Evolutionary conservation across 2,329 filamentous ascomycete genomes (phyloP).

Genomic region (Remersonia thermophila): DNA sequence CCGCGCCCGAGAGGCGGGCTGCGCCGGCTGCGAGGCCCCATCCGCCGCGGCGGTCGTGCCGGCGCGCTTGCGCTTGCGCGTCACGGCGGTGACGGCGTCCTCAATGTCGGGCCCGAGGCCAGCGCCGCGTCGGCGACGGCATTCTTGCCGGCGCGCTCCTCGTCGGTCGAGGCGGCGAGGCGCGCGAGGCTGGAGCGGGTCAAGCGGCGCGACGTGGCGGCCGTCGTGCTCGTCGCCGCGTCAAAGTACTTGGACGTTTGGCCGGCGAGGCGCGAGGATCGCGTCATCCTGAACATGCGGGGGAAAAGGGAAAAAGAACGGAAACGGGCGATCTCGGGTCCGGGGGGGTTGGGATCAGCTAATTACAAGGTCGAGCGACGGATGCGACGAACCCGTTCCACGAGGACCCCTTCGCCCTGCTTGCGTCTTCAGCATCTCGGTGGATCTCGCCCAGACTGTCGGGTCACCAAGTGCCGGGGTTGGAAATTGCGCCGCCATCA

Average conservation of each 20-base stretch:
- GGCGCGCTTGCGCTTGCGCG: slow-evolving; percentile 22
- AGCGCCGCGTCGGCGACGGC: slow-evolving; percentile 3
- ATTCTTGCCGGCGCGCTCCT: slow-evolving; percentile 4
- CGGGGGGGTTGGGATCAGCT: too few relatives aligned
- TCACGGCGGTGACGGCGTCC: slow-evolving; percentile 20
- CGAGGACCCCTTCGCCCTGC: too few relatives aligned
- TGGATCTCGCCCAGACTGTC: slow-evolving; percentile 3
- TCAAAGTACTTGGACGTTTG: slow-evolving; percentile 47
- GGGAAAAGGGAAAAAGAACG: neutral
- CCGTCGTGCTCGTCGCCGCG: slow-evolving; percentile 24
- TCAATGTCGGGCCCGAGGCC: slow-evolving; percentile 21
- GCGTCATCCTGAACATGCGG: slow-evolving; percentile 28
- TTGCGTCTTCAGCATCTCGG: too few relatives aligned
- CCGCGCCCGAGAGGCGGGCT: neutral
- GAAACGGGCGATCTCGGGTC: too few relatives aligned
- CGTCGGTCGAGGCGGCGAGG: slow-evolving; percentile 27
- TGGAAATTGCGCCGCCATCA: neutral
- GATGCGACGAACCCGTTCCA: too few relatives aligned
- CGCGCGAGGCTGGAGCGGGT: slow-evolving; percentile 38
- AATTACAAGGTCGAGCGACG: too few relatives aligned
- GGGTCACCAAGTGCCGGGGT: slow-evolving; percentile 5
- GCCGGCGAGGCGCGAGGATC: slow-evolving; percentile 44
- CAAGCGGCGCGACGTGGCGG: slow-evolving; percentile 29
- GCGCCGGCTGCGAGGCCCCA: neutral
- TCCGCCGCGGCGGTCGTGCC: slow-evolving; percentile 2